Base-by-base conservation (phyloP, 108 stramenopile genomes). In the Cyclotella cryptica region DNA sequence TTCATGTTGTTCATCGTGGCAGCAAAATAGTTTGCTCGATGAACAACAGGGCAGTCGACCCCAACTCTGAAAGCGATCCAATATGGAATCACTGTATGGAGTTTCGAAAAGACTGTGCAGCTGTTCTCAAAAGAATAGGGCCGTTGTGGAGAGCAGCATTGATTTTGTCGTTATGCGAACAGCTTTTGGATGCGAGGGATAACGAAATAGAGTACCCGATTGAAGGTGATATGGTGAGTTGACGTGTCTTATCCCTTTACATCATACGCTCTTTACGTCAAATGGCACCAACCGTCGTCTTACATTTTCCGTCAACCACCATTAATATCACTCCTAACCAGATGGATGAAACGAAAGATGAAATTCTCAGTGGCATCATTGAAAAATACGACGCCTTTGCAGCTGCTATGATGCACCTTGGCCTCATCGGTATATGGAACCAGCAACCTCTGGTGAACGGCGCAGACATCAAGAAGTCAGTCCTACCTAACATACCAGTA, bases 1-100 rank as follows among this genome's bases (percentile, higher is more conserved):
- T 92, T 27, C 75, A 72, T 29, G 80, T 95, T 7, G 44, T 51
- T 42, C 66, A 83, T 51, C 55, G 61, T 42, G 65, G 64, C 15
- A 60, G 49, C 15, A 77, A 72, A 30, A 72, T 73, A 29, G 52
- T 63, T 24, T 91, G 88, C 72, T 54, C 75, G 15, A 90, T 93
- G 90, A 77, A 88, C 52, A 83, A 79, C 15, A 63, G 80, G 26
- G 35, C 54, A 28, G 77, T 93, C 24, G 74, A 87, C 47, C 78
- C 83, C n/a, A 78, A 84, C 4, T 86, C 80, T 26, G 95, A 91
- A 74, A 86, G 88, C 22, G 90, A 91, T 71, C 89, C 92, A 12
- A 74, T 89, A 15, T 92, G 92, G 92, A 66, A 75, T 5, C 90
- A 92, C 74, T 91, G 90, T 9, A 91, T 93, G 90, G 90, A 92